Evolutionary conservation across 2,329 filamentous ascomycete species (phyloP).

Genomic region (Eutypella sp.): DNA sequence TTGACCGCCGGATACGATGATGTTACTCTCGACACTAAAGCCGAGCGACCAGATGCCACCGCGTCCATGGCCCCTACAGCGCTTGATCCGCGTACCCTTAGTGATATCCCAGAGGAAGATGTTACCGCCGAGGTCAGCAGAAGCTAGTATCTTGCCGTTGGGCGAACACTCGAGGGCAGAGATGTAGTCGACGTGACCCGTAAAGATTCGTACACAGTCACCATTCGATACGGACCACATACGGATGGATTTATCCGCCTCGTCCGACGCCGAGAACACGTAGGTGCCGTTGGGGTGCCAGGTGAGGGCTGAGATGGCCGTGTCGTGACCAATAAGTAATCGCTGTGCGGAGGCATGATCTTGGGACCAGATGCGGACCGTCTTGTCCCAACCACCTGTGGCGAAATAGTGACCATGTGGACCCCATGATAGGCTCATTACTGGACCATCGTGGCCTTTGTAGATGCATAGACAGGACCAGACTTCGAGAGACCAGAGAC

Average conservation of each 20-base stretch:
- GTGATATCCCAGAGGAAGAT: slow-evolving; percentile 93
- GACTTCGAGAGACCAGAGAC: slow-evolving; percentile 87
- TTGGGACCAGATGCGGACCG: slow-evolving; percentile 84
- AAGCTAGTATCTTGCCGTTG: slow-evolving; percentile 86
- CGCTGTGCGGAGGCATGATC: slow-evolving; percentile 87
- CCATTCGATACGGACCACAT: slow-evolving; percentile 97
- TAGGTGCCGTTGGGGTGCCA: slow-evolving; percentile 96
- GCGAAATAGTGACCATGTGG: slow-evolving; percentile 95
- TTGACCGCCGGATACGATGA: slow-evolving; percentile 84
- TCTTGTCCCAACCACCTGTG: slow-evolving; percentile 83
- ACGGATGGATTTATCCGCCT: slow-evolving; percentile 79
- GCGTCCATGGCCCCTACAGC: slow-evolving; percentile 88
- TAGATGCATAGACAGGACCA: slow-evolving; percentile 94
- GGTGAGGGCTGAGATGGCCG: slow-evolving; percentile 81
- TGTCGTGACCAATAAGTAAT: slow-evolving; percentile 87
- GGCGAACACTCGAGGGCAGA: slow-evolving; percentile 80
- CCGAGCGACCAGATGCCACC: slow-evolving; percentile 90
- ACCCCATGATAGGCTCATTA: slow-evolving; percentile 84
- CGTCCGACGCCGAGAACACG: slow-evolving; percentile 85
- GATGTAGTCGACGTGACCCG: slow-evolving; percentile 83
- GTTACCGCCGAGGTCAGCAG: slow-evolving; percentile 79
- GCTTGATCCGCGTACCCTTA: slow-evolving; percentile 82
- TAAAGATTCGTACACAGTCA: slow-evolving; percentile 83
- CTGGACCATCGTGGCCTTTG: slow-evolving; percentile 84
- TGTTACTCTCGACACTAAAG: slow-evolving; percentile 88